These are phyloP conservation scores for Rauvolfia tetraphylla DNA, from an alignment of 257 asterid genomes.

Conservation along the genomic window DNA sequence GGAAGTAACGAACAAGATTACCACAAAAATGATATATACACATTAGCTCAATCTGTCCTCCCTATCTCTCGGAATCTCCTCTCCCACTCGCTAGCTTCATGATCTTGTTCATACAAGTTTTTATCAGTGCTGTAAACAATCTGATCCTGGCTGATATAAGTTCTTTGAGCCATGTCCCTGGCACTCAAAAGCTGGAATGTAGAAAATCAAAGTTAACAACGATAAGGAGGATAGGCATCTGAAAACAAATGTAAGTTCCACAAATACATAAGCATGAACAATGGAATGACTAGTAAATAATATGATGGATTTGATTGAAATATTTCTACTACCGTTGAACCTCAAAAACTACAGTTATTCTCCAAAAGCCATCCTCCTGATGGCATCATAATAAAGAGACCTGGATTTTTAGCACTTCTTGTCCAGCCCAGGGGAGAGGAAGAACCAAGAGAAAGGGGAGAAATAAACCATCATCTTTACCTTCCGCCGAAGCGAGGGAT, in stretches of 20 bases:
- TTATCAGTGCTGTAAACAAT: constrained; percentile 82
- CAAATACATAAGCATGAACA: no score
- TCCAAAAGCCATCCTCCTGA: background rate
- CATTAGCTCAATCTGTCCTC: constrained; percentile 22
- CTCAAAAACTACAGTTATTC: background rate
- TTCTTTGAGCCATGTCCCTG: constrained; percentile 90
- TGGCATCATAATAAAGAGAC: background rate
- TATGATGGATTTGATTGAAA: background rate
- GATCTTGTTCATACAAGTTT: constrained; percentile 75
- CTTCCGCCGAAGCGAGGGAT: constrained; percentile 72
- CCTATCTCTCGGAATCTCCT: constrained; percentile 67
- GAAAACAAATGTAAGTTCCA: background rate
- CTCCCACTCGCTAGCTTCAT: constrained; percentile 80
- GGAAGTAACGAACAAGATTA: background rate
- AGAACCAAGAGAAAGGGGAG: background rate
- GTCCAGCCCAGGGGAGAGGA: background rate
- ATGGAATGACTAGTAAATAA: background rate
- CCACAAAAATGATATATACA: background rate
- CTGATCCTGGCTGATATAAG: constrained; percentile 72
- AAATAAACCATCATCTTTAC: constrained; percentile 32
- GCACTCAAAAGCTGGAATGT: constrained; percentile 76
- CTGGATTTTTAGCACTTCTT: background rate
- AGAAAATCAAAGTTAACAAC: background rate
- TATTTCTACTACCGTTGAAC: background rate
- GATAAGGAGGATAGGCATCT: background rate